phyloP scores from a whole-genome alignment of 192 early-diverging fungal species.

The Chytriomyces sp. region DNA sequence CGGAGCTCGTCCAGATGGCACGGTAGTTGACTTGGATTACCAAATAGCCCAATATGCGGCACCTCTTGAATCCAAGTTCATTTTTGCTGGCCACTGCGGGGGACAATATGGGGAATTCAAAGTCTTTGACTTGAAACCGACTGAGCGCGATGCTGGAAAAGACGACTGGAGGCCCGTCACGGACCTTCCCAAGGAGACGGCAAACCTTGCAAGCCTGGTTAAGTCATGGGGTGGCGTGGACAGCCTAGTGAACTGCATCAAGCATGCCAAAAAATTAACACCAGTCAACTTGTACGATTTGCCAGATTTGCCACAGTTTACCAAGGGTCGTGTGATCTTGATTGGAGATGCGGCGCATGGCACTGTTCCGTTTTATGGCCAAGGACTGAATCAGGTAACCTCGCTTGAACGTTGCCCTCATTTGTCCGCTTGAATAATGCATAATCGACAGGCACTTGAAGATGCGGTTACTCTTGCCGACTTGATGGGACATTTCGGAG shows the following conservation, averaged over 20 bases:
- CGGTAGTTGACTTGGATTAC: neutral
- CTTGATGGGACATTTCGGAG: constrained; percentile 1
- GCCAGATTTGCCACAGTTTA: neutral
- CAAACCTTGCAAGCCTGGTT: neutral
- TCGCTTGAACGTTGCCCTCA: no score
- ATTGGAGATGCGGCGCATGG: constrained; percentile 25
- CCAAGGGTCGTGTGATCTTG: constrained; percentile 13
- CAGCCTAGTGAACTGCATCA: neutral
- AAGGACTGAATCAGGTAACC: constrained; percentile 7
- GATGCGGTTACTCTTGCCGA: constrained; percentile 8
- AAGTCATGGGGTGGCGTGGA: neutral
- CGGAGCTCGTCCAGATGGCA: neutral
- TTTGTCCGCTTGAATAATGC: no score
- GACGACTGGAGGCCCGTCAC: constrained; percentile 14
- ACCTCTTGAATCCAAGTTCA: neutral
- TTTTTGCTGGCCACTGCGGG: neutral
- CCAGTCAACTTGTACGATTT: constrained; percentile 18
- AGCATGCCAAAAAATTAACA: neutral
- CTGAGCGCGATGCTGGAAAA: neutral
- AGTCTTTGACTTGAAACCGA: neutral
- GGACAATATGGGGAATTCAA: neutral
- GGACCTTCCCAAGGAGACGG: constrained; percentile 10
- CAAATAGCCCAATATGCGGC: constrained; percentile 1
- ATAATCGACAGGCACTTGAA: constrained; percentile 10
- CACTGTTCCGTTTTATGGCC: constrained; percentile 2